A percentile compares a stretch with the other conserved stretches of the same genome.
These are phyloP conservation scores for Quercus bicolor DNA, from an alignment of 306 rosid genomes.

Conservation along the genomic window DNA sequence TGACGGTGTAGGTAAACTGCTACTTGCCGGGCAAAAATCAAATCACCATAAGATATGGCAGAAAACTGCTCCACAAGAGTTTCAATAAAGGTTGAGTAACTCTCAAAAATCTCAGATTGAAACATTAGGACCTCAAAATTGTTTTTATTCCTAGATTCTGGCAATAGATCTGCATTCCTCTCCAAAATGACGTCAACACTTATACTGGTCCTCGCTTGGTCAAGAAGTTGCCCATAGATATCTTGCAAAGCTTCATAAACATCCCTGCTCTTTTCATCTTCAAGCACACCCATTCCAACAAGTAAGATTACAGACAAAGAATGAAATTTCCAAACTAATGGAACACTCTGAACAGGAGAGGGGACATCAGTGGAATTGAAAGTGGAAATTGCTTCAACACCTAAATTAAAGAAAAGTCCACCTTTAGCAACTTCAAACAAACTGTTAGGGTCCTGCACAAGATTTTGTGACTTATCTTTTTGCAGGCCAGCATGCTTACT, in stretches of 20 bases:
- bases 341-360: conserved; percentile 67
- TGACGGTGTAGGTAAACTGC: conserved; percentile 70
- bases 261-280: conserved; percentile 63
- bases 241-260: conserved; percentile 81
- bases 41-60: conserved; percentile 83
- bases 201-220: conserved; percentile 40
- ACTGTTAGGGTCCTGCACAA: conserved; percentile 32
- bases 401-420: conserved; percentile 85
- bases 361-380: conserved; percentile 42
- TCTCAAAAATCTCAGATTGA: conserved; percentile 68
- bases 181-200: conserved; percentile 16
- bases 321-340: conserved; percentile 89
- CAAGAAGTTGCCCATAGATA: conserved; percentile 72
- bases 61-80: conserved; percentile 88
- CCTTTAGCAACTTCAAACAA: conserved; percentile 63
- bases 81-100: conserved; percentile 72
- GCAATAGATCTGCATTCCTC: not conserved
- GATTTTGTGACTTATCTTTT: conserved; percentile 35
- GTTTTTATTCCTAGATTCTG: conserved; percentile 31
- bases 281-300: conserved; percentile 76
- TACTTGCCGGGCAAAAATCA: conserved; percentile 81
- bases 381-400: conserved; percentile 73
- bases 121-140: conserved; percentile 57
- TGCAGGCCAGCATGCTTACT: conserved; percentile 45
- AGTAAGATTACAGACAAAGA: conserved; percentile 80